Evolutionary conservation across 2,329 filamentous ascomycete genomes (phyloP).

Genomic region (Calonectria multiphialidica): DNA sequence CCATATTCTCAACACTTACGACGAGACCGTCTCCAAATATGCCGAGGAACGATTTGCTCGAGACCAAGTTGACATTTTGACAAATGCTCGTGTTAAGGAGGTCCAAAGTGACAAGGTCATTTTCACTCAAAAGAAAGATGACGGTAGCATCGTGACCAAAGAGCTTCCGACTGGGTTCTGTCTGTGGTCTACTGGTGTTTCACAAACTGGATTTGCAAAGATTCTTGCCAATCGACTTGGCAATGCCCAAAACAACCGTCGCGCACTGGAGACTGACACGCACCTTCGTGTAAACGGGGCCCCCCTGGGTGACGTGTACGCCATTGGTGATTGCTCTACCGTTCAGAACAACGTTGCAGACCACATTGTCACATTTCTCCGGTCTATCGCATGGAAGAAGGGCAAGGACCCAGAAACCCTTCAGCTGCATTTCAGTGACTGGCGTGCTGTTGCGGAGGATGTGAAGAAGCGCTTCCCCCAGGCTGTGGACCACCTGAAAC

Average conservation of each 20-base stretch:
- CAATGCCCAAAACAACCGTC: slow-evolving; percentile 83
- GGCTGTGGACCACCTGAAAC: slow-evolving; percentile 85
- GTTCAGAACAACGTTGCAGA: slow-evolving; percentile 98
- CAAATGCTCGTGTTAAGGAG: slow-evolving; percentile 93
- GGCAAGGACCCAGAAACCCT: slow-evolving; percentile 92
- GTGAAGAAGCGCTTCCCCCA: slow-evolving; percentile 94
- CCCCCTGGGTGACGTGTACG: slow-evolving; percentile 94
- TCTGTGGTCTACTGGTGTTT: slow-evolving; percentile 96
- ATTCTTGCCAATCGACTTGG: slow-evolving; percentile 82
- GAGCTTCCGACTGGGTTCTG: slow-evolving; percentile 97
- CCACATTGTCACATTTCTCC: slow-evolving; percentile 90
- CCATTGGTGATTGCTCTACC: slow-evolving; percentile 94
- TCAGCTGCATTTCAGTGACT: slow-evolving; percentile 87
- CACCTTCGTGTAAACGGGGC: slow-evolving; percentile 91
- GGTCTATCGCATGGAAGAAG: slow-evolving; percentile 90
- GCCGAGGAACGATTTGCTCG: slow-evolving; percentile 92
- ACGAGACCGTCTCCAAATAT: slow-evolving; percentile 92
- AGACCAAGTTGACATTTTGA: slow-evolving; percentile 91
- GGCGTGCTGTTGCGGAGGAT: slow-evolving; percentile 84
- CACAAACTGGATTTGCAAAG: slow-evolving; percentile 85
- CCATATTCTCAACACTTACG: slow-evolving; percentile 98
- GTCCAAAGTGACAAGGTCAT: slow-evolving; percentile 86
- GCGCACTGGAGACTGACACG: slow-evolving; percentile 93
- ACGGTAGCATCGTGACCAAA: slow-evolving; percentile 84
- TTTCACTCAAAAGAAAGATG: slow-evolving; percentile 84